These are phyloP conservation scores for Saccharomyces pastorianus DNA, from an alignment of 1,139 yeast genomes.

Conservation along the genomic window DNA sequence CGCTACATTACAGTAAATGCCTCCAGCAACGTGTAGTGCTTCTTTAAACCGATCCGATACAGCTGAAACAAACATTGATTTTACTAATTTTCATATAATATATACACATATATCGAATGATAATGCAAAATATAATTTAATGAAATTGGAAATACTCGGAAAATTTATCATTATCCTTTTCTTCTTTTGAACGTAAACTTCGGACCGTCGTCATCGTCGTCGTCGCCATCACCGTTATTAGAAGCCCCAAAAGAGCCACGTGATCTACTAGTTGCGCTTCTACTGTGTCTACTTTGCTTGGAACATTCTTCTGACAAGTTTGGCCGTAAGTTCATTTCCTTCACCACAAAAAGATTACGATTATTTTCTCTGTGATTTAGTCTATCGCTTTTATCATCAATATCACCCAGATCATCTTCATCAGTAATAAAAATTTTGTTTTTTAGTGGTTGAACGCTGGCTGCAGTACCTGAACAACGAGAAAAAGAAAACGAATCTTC, in stretches of 20 bases:
- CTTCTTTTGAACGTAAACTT: slow-evolving; percentile 33
- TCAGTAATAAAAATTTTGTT: not conserved
- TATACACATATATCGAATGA: not conserved
- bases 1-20: not conserved
- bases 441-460: not conserved
- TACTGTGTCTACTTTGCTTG: slow-evolving; percentile 4
- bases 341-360: not conserved
- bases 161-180: slow-evolving; percentile 3
- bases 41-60: too few species aligned
- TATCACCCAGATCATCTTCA: not conserved
- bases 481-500: slow-evolving; percentile 2
- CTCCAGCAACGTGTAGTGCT: not conserved
- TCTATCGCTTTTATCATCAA: not conserved
- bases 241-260: not conserved
- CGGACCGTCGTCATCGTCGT: slow-evolving; percentile 31
- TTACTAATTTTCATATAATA: not conserved
- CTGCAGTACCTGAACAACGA: not conserved
- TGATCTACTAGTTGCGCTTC: slow-evolving; percentile 14
- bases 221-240: slow-evolving; percentile 22
- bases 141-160: not conserved
- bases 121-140: not conserved
- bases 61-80: not conserved
- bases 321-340: not conserved
- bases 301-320: not conserved
- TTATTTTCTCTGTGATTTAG: not conserved